Evolutionary conservation across 2,329 filamentous ascomycete genomes (phyloP).

Genomic region (Parastagonospora nodorum): DNA sequence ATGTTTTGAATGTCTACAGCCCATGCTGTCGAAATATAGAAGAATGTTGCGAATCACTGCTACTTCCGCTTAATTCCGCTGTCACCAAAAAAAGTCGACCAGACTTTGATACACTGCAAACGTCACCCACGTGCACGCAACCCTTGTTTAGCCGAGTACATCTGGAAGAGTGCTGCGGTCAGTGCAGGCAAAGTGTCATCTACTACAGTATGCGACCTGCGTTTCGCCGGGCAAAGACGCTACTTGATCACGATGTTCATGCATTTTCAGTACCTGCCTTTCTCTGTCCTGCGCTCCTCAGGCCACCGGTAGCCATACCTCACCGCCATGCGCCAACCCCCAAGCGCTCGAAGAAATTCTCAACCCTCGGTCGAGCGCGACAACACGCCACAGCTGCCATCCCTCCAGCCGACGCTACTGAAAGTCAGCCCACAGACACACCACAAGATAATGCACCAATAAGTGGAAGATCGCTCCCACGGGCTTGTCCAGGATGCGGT

Average conservation of each 20-base stretch:
- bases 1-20: too few relatives aligned
- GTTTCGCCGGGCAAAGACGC: constrained; percentile 32
- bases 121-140: too few relatives aligned
- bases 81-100: too few relatives aligned
- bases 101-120: too few relatives aligned
- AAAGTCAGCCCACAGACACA: background rate
- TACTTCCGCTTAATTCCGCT: too few relatives aligned
- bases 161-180: too few relatives aligned
- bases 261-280: constrained; percentile 38
- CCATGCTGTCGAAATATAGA: too few relatives aligned
- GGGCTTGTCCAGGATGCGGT: constrained; percentile 67
- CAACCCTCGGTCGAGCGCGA: constrained; percentile 22
- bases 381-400: constrained; percentile 19
- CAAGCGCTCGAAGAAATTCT: constrained; percentile 24
- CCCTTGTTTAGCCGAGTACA: too few relatives aligned
- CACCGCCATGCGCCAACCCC: constrained; percentile 9
- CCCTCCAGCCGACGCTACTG: constrained; percentile 9
- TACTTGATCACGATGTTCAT: constrained; percentile 28
- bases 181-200: background rate
- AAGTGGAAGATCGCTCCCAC: constrained; percentile 47
- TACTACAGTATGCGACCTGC: constrained; percentile 38
- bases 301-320: constrained; percentile 13
- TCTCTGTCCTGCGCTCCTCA: constrained; percentile 42
- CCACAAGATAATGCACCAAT: background rate
- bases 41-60: too few relatives aligned